Evolutionary conservation across 192 early-diverging fungal species (phyloP).

Genomic region (Cetraspora pellucida): DNA sequence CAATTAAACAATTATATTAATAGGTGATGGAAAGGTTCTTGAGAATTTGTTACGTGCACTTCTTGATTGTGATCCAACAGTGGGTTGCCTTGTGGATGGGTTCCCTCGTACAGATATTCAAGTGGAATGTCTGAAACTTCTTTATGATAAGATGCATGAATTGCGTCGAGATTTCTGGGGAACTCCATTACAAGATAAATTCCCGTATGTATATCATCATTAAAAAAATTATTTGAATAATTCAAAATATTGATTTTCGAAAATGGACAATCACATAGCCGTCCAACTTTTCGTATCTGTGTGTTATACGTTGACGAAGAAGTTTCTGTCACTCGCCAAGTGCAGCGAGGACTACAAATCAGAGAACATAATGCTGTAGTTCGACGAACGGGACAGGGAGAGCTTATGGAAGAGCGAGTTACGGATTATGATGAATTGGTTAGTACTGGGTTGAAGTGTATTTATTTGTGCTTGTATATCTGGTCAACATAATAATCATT

Average conservation of each 20-base stretch:
- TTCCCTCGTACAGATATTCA: slow-evolving; percentile 63
- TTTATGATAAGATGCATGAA: slow-evolving; percentile 61
- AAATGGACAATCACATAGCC: slow-evolving; percentile 20
- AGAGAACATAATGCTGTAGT: slow-evolving; percentile 56
- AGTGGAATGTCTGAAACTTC: slow-evolving; percentile 55
- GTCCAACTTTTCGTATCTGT: slow-evolving; percentile 59
- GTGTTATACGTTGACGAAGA: slow-evolving; percentile 64
- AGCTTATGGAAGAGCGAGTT: slow-evolving; percentile 57
- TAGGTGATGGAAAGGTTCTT: slow-evolving; percentile 54
- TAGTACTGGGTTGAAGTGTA: slow-evolving; percentile 23
- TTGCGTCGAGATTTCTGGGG: slow-evolving; percentile 53
- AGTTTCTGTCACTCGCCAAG: slow-evolving; percentile 54
- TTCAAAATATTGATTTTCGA: not conserved
- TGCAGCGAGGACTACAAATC: slow-evolving; percentile 50
- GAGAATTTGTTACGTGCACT: slow-evolving; percentile 55
- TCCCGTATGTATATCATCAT: slow-evolving; percentile 40
- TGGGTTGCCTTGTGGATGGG: slow-evolving; percentile 58
- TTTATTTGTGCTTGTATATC: not conserved
- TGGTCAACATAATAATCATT: not conserved
- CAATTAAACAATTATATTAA: not conserved
- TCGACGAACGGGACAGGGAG: slow-evolving; percentile 52
- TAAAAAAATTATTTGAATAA: not conserved
- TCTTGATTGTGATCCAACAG: slow-evolving; percentile 53
- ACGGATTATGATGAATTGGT: slow-evolving; percentile 59
- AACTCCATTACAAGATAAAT: slow-evolving; percentile 52